These are phyloP conservation scores for Magnaporthiopsis rhizophila DNA, from an alignment of 2,329 filamentous ascomycete species.

Conservation along the genomic window DNA sequence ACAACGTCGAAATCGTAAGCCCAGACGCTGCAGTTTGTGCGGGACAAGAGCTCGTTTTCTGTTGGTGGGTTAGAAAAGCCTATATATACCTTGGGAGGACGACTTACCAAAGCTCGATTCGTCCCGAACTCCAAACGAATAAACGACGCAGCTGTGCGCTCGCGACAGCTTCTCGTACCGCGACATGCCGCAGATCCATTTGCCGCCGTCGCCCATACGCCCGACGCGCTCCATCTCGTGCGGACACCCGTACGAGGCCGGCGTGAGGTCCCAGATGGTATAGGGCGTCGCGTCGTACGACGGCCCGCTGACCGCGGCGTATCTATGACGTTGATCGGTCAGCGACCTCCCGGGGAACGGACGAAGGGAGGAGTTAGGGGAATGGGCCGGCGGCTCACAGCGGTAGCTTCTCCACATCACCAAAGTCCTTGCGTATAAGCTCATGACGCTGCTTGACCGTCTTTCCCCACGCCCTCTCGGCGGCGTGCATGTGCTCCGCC, in stretches of 20 bases:
- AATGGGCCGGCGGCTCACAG: constrained; percentile 4
- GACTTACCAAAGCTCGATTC: constrained; percentile 28
- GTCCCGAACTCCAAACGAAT: constrained; percentile 28
- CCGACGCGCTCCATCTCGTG: constrained; percentile 31
- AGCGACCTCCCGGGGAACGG: too few species aligned
- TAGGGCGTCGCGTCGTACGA: constrained; percentile 21
- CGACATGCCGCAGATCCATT: constrained; percentile 33
- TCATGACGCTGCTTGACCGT: constrained; percentile 22
- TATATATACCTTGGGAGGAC: too few species aligned
- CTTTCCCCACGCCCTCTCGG: constrained; percentile 20
- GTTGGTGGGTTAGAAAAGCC: too few species aligned
- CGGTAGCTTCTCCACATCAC: constrained; percentile 18
- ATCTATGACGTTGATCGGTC: neutral
- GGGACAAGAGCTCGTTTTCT: constrained; percentile 26
- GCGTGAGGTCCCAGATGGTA: constrained; percentile 31
- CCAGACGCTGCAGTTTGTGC: constrained; percentile 30
- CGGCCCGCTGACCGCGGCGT: constrained; percentile 8
- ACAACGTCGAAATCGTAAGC: constrained; percentile 30
- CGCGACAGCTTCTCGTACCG: constrained; percentile 21
- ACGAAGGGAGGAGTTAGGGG: neutral
- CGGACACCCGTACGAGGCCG: constrained; percentile 30
- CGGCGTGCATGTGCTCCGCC: constrained; percentile 13
- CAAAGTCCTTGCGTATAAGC: constrained; percentile 16
- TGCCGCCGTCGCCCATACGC: constrained; percentile 31
- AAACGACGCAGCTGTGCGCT: constrained; percentile 23